Percentiles rank a stretch among this genome's conserved stretches.
phyloP scores from a whole-genome alignment of 106 monocot genomes.

The Cymbidium sinense region DNA sequence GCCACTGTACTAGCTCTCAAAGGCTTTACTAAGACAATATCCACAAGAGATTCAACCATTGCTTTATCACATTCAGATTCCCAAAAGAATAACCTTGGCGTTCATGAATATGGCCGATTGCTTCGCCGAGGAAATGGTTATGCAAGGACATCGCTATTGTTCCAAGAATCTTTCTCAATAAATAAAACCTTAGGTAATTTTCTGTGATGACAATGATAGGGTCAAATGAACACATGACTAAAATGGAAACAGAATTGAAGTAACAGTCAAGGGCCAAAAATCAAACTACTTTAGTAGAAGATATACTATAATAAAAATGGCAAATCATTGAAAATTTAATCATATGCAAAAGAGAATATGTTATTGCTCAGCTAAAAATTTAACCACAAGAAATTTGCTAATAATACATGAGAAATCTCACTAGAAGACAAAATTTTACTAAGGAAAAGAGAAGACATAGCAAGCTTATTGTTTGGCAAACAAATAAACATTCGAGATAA shows the following conservation, averaged over 20 bases:
- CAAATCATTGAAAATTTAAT: not conserved
- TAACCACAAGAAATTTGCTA: too few species aligned
- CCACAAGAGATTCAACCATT: slow-evolving; percentile 28
- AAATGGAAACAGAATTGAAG: not conserved
- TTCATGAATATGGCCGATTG: slow-evolving; percentile 15
- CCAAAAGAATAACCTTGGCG: slow-evolving; percentile 56
- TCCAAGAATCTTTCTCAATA: slow-evolving; percentile 69
- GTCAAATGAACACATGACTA: not conserved
- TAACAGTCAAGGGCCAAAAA: not conserved
- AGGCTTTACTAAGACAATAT: slow-evolving; percentile 68
- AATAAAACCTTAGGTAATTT: slow-evolving; percentile 53
- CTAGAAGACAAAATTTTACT: not conserved
- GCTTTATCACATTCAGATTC: slow-evolving; percentile 53
- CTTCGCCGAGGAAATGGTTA: slow-evolving; percentile 31
- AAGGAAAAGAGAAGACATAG: not conserved
- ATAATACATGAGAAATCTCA: too few species aligned
- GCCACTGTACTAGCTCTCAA: slow-evolving; percentile 74
- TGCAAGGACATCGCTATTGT: slow-evolving; percentile 19
- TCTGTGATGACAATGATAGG: not conserved
- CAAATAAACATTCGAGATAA: too few species aligned
- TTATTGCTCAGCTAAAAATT: too few species aligned
- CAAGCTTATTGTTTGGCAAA: not conserved
- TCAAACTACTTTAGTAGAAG: too few species aligned
- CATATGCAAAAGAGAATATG: not conserved
- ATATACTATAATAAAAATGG: not conserved